Conservation (phyloP, 1,139 yeast genomes). For the Taphrina confusa region DNA sequence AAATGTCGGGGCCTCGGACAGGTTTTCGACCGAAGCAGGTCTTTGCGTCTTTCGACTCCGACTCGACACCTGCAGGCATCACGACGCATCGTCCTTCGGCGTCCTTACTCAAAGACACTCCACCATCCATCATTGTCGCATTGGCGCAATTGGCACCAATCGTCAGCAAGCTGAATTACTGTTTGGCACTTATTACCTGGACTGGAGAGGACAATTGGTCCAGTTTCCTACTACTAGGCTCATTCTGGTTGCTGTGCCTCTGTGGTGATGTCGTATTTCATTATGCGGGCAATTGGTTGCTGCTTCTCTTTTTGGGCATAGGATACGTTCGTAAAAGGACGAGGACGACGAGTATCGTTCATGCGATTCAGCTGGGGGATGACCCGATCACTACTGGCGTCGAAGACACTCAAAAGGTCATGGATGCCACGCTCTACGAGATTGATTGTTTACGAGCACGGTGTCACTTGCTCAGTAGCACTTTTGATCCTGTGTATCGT, state of each 20-base stretch:
- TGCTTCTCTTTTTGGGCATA: constrained; percentile 4
- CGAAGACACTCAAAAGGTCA: constrained; percentile 22
- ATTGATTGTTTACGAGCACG: constrained; percentile 32
- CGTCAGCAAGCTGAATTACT: constrained; percentile 11
- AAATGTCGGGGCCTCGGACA: constrained; percentile 30
- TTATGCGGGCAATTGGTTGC: constrained; percentile 26
- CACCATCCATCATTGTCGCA: constrained; percentile 31
- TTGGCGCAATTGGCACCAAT: constrained; percentile 27
- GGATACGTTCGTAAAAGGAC: constrained; percentile 29
- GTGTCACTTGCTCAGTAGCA: constrained; percentile 18
- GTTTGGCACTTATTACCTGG: constrained; percentile 28
- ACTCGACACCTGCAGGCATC: constrained; percentile 30
- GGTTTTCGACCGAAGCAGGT: constrained; percentile 14
- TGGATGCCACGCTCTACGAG: constrained; percentile 28
- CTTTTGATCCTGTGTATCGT: constrained; percentile 5
- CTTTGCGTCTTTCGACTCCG: constrained; percentile 30
- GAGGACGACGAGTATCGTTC: constrained; percentile 24
- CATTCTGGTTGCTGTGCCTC: constrained; percentile 23
- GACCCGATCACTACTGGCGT: constrained; percentile 15
- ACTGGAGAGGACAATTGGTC: constrained; percentile 32
- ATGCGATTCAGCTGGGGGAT: constrained; percentile 20
- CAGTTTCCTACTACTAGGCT: constrained; percentile 22
- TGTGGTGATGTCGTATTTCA: constrained; percentile 30
- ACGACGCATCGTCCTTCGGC: constrained; percentile 30
- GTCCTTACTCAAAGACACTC: constrained; percentile 25